Base-by-base conservation (phyloP, 176 grass and related monocot genomes). In the Phragmites australis region DNA sequence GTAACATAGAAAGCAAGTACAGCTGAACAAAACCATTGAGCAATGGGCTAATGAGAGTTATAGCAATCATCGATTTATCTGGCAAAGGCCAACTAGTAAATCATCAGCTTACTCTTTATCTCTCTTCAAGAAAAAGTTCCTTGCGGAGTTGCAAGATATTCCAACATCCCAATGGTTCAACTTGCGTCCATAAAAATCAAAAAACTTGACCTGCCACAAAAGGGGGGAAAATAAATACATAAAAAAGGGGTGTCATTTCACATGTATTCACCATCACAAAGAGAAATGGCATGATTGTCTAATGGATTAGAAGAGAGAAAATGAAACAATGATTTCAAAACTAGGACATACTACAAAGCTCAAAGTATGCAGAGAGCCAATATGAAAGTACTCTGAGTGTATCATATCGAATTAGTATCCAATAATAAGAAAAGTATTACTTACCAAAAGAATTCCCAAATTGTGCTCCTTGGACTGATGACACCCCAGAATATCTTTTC, bases 401-500 rank as follows among this genome's bases (percentile, higher is more conserved):
- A 45, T 61, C 68, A 65, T 21, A 70, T 39, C 0, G 65, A 16
- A 40, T 59, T 49, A 49, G 10, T 68, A 70, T 27, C 43, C 41
- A 65, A 48, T 27, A 85, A 39, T 61, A 74, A 76, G 1, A 74
- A 77, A 84, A 59, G 43, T 80, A 74, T 65, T 78, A 58, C 83
- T 83, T 86, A 99, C 97, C 90, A 99, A 87, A 91, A 95, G 90
- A 90, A 99, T 88, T 44, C 97, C 97, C 87, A 99, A 91, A 88
- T 93, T 99, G 18, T 93, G 88, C 62, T 99, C 93, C 87, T 83
- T 88, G 45, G 70, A 65, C 68, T 83, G 89, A 75, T 14, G 76
- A 65, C 77, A 71, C 44, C 85, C 71, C n/a, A 84, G 39, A 43
- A 80, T 84, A 60, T 90, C 86, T 79, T 88, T 75, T 40, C 72